A percentile compares a stretch with the other conserved stretches of the same genome.
These are phyloP conservation scores for Chenopodium album DNA, from an alignment of 148 eudicot genomes.

Conservation along the genomic window DNA sequence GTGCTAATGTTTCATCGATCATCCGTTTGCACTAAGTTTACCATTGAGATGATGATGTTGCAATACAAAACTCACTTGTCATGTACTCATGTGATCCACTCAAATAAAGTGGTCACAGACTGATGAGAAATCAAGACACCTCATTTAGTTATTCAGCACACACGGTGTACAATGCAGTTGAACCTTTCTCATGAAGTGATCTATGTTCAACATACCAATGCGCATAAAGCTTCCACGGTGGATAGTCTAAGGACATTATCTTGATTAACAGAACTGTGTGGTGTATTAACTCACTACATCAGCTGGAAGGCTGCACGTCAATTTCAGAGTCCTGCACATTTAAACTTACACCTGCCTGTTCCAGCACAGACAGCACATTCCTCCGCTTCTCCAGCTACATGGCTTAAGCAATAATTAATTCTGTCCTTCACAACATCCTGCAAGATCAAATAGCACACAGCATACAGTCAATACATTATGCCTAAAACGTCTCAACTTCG, in stretches of 20 bases:
- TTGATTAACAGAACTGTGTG: background rate
- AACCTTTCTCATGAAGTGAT: background rate
- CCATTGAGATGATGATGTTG: background rate
- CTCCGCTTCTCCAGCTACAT: constrained; percentile 66
- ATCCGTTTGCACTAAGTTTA: background rate
- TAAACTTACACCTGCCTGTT: constrained; percentile 68
- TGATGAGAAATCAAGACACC: background rate
- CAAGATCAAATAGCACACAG: constrained; percentile 14
- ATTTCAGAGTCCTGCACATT: constrained; percentile 31
- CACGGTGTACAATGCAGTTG: background rate
- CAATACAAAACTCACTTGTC: background rate
- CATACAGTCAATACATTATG: background rate
- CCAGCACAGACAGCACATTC: constrained; percentile 89
- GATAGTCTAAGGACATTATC: background rate
- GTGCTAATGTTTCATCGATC: background rate
- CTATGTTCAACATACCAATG: background rate
- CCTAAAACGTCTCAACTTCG: background rate
- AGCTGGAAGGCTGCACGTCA: background rate
- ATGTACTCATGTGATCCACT: background rate
- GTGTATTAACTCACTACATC: background rate
- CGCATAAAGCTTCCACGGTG: background rate
- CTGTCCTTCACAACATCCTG: constrained; percentile 90
- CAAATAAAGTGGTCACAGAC: background rate
- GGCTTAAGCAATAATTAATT: constrained; percentile 82
- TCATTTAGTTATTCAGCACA: background rate